These are phyloP conservation scores for Blepharisma undulans DNA, from an alignment of 169 alveolate genomes.

Conservation along the genomic window DNA sequence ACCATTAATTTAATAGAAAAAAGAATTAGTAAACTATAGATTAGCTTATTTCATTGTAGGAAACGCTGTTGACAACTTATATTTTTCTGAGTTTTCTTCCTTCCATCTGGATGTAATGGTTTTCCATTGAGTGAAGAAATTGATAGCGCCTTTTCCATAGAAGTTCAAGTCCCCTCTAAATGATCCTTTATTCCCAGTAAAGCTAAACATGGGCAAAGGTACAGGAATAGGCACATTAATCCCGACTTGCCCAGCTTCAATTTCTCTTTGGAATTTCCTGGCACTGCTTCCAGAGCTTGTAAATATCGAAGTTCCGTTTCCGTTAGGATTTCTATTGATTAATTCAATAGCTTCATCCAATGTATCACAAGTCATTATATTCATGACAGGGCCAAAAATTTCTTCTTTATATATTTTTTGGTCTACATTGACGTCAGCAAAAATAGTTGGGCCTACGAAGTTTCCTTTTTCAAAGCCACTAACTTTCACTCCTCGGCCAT, in stretches of 20 bases:
- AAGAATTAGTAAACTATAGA: background rate
- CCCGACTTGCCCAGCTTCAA: constrained; percentile 83
- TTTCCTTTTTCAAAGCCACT: constrained; percentile 77
- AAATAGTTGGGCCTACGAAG: constrained; percentile 85
- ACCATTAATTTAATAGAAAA: too few relatives aligned
- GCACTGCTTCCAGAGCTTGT: constrained; percentile 79
- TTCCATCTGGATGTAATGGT: constrained; percentile 86
- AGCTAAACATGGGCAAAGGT: constrained; percentile 77
- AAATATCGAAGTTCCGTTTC: constrained; percentile 86
- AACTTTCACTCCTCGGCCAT: constrained; percentile 75
- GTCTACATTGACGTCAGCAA: constrained; percentile 69
- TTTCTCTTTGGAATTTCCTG: constrained; percentile 69
- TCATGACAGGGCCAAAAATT: constrained; percentile 84
- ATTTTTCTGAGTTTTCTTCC: background rate
- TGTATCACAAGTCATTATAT: constrained; percentile 67
- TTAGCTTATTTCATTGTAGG: background rate
- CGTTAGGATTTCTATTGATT: constrained; percentile 64
- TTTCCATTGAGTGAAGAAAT: constrained; percentile 84
- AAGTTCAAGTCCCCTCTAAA: constrained; percentile 84
- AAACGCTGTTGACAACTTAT: background rate
- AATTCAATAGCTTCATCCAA: constrained; percentile 76
- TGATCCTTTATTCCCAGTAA: constrained; percentile 80
- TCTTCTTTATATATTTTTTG: constrained; percentile 77
- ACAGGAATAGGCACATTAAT: constrained; percentile 85
- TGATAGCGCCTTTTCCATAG: constrained; percentile 81